Evolutionary conservation across 2,329 filamentous ascomycete genomes (phyloP), one percentile per base, ranked within the genome.

Genomic region (Elsinoe fawcettii): DNA sequence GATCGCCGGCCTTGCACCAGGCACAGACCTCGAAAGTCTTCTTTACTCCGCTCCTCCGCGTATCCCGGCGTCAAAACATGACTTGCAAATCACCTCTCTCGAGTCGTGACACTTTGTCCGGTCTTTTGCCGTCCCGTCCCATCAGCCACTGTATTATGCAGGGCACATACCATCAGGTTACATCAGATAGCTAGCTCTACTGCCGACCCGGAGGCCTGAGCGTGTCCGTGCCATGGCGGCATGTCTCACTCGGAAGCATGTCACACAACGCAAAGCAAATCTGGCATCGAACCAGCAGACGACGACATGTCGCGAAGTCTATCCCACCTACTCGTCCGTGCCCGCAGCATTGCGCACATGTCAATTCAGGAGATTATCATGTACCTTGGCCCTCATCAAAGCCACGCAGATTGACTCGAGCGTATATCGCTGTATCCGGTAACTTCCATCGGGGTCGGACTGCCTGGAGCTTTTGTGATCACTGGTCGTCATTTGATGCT

Each of bases 401-500:
- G 18, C 16, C 39, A 44, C 39, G 25, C 14, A 51, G 25, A 51
- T 51, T 51, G 46, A 32, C 46, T 51, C 46, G 27, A 34, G n/a
- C 14, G 46, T 18, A 18, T 34, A 51, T 51, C 46, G 23, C 30
- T 34, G 27, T 34, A 14, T 32, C 25, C 41, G 20, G 34, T 12
- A 37, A 12, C 9, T 37, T 37, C 34, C 34, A 37, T 37, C 30
- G 34, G 34, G 34, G 6, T 12, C 34, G 34, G 14, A 20, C 16
- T 7, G n/a, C 41, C 4, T 16, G 11, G 18, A 46, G 27, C 5
- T 30, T 22, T 37, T 14, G 34, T 37, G 34, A 37, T 37, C 34
- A 37, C 2, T 18, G 47, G 20, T 37, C 25, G 32, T 70, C 65
- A 70, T 62, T 67, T 70, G 58, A 78, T 76, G 61, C 70, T 76